Base-by-base conservation (phyloP, 2,329 filamentous ascomycete species). In the Cryphonectria carpinicola region DNA sequence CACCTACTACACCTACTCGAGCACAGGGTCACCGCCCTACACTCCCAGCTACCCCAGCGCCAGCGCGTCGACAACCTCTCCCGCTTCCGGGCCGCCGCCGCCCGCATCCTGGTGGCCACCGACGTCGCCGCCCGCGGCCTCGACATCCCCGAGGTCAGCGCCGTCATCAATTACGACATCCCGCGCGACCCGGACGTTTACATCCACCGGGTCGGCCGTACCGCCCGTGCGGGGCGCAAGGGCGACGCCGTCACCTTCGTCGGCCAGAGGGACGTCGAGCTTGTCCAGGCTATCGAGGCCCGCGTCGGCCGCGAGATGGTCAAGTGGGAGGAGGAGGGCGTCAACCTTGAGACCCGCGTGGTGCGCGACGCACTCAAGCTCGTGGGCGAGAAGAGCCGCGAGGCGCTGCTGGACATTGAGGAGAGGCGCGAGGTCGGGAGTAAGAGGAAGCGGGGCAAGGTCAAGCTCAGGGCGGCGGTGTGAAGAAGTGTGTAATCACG, bases 141-240 rank as follows among this genome's bases (percentile, higher is more conserved):
- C 4, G 96, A 99, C 82, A 98, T 99, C 73, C 95, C 95, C 1
- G 93, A 94, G 75, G 95, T 98, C 8, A 91, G 88, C 68, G 82
- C 98, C 22, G 96, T 99, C 2, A 84, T 99, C 78, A 98, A 99
- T 82, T 99, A 95, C 81, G 96, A 99, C 79, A 89, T 99, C 0
- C 96, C 96, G 0, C 90, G 95, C n/a, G 94, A 98, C 78, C 94
- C 95, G 3, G 95, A 98, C 79, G 95, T 98, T 81, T 99, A 99
- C 80, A 96, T 99, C 74, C 96, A 99, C 83, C 90, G 96, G 17
- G 95, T 98, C 66, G 96, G 96, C 80, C 92, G 96, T 82, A 99
- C 96, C 17, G 96, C 96, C 4, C 91, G 96, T 87, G 96, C 96
- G 0, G 96, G 96, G 0, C 88, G 94, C 61, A 86, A 86, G 67